Percentiles rank a stretch among this genome's conserved stretches.
Evolutionary conservation across 768 basidiomycete species (phyloP).

Genomic region (Pisolithus albus): DNA sequence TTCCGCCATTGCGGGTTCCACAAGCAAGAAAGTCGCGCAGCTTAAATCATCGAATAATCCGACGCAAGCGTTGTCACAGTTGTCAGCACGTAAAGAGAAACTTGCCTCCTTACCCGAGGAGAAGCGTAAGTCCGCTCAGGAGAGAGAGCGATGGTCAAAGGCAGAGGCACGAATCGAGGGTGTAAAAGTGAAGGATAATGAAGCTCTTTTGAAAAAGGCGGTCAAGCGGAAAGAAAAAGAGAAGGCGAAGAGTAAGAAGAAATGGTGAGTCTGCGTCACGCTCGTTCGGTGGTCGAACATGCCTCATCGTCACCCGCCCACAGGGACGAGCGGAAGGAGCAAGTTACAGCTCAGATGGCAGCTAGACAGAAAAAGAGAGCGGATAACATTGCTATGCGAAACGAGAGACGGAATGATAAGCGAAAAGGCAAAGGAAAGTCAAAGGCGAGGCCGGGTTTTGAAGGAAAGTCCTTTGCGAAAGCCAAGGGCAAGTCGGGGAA

Average conservation of each 20-base stretch:
- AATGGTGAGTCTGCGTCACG: slow-evolving; percentile 55
- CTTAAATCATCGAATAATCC: slow-evolving; percentile 76
- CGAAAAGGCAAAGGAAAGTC: slow-evolving; percentile 44
- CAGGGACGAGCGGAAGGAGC: slow-evolving; percentile 86
- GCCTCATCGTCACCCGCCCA: neutral
- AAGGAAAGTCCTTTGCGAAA: slow-evolving; percentile 75
- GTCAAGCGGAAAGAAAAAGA: slow-evolving; percentile 89
- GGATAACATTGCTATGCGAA: slow-evolving; percentile 85
- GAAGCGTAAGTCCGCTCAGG: slow-evolving; percentile 72
- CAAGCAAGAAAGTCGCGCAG: slow-evolving; percentile 41
- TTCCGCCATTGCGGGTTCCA: slow-evolving; percentile 49
- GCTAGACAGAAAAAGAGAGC: slow-evolving; percentile 85
- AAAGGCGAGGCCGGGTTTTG: slow-evolving; percentile 77
- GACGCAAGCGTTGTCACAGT: slow-evolving; percentile 74
- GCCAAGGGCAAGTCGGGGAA: slow-evolving; percentile 30
- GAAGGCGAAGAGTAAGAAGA: slow-evolving; percentile 76
- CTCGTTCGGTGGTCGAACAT: neutral
- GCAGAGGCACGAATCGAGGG: slow-evolving; percentile 85
- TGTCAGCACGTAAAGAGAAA: slow-evolving; percentile 71
- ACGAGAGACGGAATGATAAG: slow-evolving; percentile 65
- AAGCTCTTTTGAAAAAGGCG: slow-evolving; percentile 81
- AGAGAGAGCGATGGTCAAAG: slow-evolving; percentile 85
- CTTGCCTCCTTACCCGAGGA: slow-evolving; percentile 74
- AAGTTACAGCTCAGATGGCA: slow-evolving; percentile 65
- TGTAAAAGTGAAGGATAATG: slow-evolving; percentile 87